phyloP scores from a whole-genome alignment of 768 basidiomycete species.

The Boletus insuetus region DNA sequence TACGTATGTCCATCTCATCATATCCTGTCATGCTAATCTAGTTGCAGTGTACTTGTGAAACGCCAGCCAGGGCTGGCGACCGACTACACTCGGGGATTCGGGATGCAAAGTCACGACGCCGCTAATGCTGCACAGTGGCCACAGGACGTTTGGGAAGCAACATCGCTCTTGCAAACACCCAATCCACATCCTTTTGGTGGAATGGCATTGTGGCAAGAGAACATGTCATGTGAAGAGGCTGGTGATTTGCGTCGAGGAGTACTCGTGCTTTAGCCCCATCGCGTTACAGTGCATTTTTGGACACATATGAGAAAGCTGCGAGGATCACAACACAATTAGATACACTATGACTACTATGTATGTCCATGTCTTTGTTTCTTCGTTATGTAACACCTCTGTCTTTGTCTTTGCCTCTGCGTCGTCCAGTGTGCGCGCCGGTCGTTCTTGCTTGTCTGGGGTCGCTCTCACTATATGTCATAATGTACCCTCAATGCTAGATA shows the following conservation, averaged over 20 bases:
- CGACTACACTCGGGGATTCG: neutral
- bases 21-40: neutral
- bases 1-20: neutral
- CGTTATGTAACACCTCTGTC: too few relatives aligned
- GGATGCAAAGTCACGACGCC: neutral
- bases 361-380: too few relatives aligned
- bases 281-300: too few relatives aligned
- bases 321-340: too few relatives aligned
- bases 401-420: too few relatives aligned
- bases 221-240: neutral
- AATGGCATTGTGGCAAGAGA: neutral
- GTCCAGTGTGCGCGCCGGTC: too few relatives aligned
- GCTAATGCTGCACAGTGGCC: neutral
- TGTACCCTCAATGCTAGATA: too few relatives aligned
- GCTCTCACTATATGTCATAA: too few relatives aligned
- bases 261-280: neutral
- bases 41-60: constrained; percentile 1
- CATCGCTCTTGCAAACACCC: neutral
- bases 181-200: too few relatives aligned
- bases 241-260: neutral
- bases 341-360: too few relatives aligned
- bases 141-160: neutral
- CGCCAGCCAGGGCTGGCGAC: constrained; percentile 15
- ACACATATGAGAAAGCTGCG: too few relatives aligned
- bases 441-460: too few relatives aligned